Conservation (phyloP, 208 protist species). For the Acanthamoeba healyi region DNA sequence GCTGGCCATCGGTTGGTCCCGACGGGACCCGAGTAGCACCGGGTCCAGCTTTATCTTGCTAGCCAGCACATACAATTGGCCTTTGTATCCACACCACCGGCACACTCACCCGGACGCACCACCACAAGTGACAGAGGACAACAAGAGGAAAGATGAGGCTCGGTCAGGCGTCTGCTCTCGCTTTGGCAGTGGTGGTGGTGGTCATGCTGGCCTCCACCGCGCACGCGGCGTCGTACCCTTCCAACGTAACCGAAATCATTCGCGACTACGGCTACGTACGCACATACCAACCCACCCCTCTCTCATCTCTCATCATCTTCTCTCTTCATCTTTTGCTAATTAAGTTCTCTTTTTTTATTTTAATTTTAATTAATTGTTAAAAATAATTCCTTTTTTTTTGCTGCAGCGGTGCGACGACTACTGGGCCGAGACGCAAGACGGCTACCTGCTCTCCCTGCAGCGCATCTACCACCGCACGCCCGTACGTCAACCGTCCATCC, state of each 20-base stretch:
- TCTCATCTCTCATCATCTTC: not conserved
- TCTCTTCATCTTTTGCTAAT: not conserved
- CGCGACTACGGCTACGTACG: conserved; percentile 61
- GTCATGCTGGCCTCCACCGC: not conserved
- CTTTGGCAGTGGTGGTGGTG: not conserved
- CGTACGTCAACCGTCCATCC: not conserved
- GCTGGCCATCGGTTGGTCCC: too few species aligned
- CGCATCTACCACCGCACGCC: conserved; percentile 57
- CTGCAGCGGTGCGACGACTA: conserved; percentile 69
- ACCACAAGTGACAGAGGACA: too few species aligned
- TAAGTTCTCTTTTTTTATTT: not conserved
- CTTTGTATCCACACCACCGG: not conserved
- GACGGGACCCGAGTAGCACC: too few species aligned
- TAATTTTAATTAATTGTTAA: not conserved
- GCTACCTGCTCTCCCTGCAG: conserved; percentile 72
- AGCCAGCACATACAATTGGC: too few species aligned
- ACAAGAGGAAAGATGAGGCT: too few species aligned
- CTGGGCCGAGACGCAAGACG: conserved; percentile 45
- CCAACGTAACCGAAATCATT: conserved; percentile 65
- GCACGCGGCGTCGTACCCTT: not conserved
- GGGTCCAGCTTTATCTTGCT: too few species aligned
- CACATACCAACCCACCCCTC: too few species aligned
- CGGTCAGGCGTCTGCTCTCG: too few species aligned
- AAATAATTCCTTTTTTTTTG: not conserved
- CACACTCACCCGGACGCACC: not conserved